Conservation (phyloP, 2,329 filamentous ascomycete species). For the Rutstroemia sp. region DNA sequence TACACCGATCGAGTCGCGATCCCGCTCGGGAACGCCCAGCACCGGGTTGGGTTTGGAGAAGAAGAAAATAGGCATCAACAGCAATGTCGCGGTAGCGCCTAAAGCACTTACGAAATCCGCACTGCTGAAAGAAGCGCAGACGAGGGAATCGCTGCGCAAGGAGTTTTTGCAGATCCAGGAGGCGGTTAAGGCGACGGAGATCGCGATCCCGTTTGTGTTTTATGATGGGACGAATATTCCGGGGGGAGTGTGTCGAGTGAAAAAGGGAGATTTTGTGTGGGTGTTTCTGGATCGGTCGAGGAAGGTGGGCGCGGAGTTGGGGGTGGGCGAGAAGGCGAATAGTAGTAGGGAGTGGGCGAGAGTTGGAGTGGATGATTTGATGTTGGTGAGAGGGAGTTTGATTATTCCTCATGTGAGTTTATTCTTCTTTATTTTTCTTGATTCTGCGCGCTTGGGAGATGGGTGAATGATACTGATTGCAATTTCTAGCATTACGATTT, state of each 20-base stretch:
- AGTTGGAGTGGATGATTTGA: slow-evolving; percentile 89
- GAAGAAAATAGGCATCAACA: slow-evolving; percentile 54
- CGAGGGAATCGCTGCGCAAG: slow-evolving; percentile 64
- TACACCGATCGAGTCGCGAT: slow-evolving; percentile 25
- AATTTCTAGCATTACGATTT: slow-evolving; percentile 81
- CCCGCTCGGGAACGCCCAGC: slow-evolving; percentile 27
- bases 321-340: slow-evolving; percentile 56
- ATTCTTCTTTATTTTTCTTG: slow-evolving; percentile 35
- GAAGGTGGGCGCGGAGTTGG: slow-evolving; percentile 79
- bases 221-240: slow-evolving; percentile 91
- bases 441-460: background rate
- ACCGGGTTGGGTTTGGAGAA: slow-evolving; percentile 19
- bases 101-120: slow-evolving; percentile 71
- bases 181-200: slow-evolving; percentile 79
- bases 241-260: slow-evolving; percentile 75
- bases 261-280: slow-evolving; percentile 92
- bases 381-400: slow-evolving; percentile 83
- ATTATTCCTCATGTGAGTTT: slow-evolving; percentile 91
- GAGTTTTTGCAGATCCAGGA: slow-evolving; percentile 82
- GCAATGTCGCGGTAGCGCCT: slow-evolving; percentile 55
- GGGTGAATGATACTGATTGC: slow-evolving; percentile 14
- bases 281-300: slow-evolving; percentile 85
- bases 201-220: slow-evolving; percentile 90
- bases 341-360: slow-evolving; percentile 79
- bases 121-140: slow-evolving; percentile 69